Percentiles rank a stretch among this genome's conserved stretches.
These are phyloP conservation scores for Kalanchoe fedtschenkoi DNA, from an alignment of 164 flowering plant genomes.

Conservation along the genomic window DNA sequence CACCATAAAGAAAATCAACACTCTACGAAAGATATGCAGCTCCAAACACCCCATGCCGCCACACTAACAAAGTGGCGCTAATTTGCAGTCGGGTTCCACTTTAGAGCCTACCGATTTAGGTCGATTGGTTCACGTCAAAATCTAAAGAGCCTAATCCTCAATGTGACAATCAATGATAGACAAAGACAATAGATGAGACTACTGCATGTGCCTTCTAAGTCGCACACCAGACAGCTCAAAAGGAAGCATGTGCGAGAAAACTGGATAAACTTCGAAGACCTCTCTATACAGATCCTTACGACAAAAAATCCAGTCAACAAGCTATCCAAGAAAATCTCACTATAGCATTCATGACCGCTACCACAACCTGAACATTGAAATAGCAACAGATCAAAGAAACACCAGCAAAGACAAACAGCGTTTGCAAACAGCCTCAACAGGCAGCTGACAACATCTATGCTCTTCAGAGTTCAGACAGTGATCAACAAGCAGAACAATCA, in stretches of 20 bases:
- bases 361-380: background rate
- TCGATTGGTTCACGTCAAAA: background rate
- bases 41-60: no score
- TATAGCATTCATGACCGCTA: background rate
- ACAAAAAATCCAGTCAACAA: background rate
- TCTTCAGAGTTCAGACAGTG: background rate
- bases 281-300: no score
- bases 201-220: conserved; percentile 1
- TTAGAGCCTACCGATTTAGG: background rate
- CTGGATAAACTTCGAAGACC: background rate
- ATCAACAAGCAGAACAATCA: background rate
- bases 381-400: background rate
- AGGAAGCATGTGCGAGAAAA: background rate
- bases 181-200: background rate
- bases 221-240: background rate
- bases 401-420: background rate
- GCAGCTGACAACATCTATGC: background rate
- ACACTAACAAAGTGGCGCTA: no score
- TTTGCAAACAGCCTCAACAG: background rate
- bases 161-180: no score
- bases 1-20: no score
- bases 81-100: no score
- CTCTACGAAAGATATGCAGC: no score
- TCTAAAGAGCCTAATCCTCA: background rate
- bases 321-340: background rate